These are phyloP conservation scores for Chlorella sp. DNA, from an alignment of 139 green algal species.

Conservation along the genomic window DNA sequence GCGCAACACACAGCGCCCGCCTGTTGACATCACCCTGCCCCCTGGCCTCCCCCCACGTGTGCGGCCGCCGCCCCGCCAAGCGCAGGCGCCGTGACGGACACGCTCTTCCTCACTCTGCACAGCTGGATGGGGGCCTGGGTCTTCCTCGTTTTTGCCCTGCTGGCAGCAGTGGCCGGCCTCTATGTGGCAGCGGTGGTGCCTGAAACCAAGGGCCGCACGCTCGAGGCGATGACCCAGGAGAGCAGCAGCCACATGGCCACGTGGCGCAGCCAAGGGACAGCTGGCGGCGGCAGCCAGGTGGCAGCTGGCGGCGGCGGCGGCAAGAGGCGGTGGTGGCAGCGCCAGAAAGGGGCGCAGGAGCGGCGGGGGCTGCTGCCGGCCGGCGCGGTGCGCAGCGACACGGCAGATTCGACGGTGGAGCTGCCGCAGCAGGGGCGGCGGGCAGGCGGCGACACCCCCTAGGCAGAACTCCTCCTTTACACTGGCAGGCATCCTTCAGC, in stretches of 20 bases:
- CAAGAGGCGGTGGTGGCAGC: neutral
- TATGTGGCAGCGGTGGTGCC: constrained; percentile 69
- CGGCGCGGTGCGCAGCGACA: neutral
- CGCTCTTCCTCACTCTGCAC: constrained; percentile 76
- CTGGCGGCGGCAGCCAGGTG: neutral
- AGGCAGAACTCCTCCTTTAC: neutral
- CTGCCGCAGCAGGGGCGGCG: neutral
- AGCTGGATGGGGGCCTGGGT: constrained; percentile 45
- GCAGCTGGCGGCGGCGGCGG: neutral
- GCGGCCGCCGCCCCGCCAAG: too few species aligned
- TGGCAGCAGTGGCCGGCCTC: constrained; percentile 43
- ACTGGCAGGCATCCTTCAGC: neutral
- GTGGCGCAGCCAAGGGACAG: constrained; percentile 28
- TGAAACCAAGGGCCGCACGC: constrained; percentile 74
- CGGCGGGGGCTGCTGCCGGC: neutral
- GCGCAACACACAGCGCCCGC: too few species aligned
- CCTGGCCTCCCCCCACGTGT: neutral
- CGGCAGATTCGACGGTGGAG: neutral
- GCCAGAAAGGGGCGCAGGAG: neutral
- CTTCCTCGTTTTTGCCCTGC: constrained; percentile 69
- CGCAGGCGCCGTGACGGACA: constrained; percentile 67
- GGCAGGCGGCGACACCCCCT: neutral
- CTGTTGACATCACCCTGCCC: neutral
- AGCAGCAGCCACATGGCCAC: constrained; percentile 64
- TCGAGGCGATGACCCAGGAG: constrained; percentile 35